These are phyloP conservation scores for Botrytis paeoniae DNA, from an alignment of 2,329 filamentous ascomycete genomes.

Conservation along the genomic window DNA sequence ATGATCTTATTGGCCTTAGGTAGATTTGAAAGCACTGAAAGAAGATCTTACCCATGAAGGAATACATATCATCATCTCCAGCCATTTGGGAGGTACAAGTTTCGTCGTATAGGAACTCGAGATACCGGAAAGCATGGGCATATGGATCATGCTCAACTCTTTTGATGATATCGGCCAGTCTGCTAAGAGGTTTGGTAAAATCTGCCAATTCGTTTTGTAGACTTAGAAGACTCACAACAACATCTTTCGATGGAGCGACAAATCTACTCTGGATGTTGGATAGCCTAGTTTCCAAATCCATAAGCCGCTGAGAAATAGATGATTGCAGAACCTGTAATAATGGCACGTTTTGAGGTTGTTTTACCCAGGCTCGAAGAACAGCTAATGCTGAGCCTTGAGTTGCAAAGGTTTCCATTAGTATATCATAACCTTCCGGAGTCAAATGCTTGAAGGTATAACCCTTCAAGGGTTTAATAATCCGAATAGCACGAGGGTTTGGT, in stretches of 20 bases:
- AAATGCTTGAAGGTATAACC: slow-evolving; percentile 40
- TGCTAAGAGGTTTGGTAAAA: slow-evolving; percentile 53
- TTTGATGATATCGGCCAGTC: slow-evolving; percentile 61
- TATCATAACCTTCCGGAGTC: slow-evolving; percentile 36
- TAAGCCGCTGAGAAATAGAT: slow-evolving; percentile 45
- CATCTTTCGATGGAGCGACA: slow-evolving; percentile 50
- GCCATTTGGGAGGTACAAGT: slow-evolving; percentile 67
- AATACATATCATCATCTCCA: slow-evolving; percentile 60
- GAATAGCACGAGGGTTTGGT: slow-evolving; percentile 40
- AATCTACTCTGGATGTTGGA: slow-evolving; percentile 59
- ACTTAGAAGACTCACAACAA: slow-evolving; percentile 64
- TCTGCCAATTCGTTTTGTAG: slow-evolving; percentile 56
- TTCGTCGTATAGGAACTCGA: slow-evolving; percentile 74
- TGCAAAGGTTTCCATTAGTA: slow-evolving; percentile 45
- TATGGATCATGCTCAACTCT: slow-evolving; percentile 47
- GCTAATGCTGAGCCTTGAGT: slow-evolving; percentile 48
- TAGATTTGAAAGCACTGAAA: slow-evolving; percentile 81
- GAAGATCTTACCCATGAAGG: slow-evolving; percentile 66
- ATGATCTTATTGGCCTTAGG: slow-evolving; percentile 71
- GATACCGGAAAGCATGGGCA: slow-evolving; percentile 59
- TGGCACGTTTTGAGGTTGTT: slow-evolving; percentile 34
- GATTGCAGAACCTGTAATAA: slow-evolving; percentile 37
- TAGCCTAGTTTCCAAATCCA: slow-evolving; percentile 56
- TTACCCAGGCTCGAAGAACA: slow-evolving; percentile 48
- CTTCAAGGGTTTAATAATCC: slow-evolving; percentile 33